These are phyloP conservation scores for Kondoa malvinella DNA, from an alignment of 768 basidiomycete species.

Conservation along the genomic window DNA sequence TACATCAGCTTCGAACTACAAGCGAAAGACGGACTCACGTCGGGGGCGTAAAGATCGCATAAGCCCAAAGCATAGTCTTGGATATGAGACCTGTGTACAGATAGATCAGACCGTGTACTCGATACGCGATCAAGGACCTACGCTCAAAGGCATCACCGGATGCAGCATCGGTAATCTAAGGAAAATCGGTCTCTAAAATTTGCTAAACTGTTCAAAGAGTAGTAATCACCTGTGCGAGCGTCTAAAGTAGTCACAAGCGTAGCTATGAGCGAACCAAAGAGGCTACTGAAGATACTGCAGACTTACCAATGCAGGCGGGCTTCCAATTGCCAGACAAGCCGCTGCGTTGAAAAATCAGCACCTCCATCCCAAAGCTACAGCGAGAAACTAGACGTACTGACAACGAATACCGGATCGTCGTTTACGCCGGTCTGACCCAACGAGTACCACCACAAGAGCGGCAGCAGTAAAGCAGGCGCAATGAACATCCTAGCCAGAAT, in stretches of 20 bases:
- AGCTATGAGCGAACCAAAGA: conserved; percentile 21
- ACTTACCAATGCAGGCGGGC: conserved; percentile 22
- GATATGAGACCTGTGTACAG: conserved; percentile 12
- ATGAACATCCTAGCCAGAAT: conserved; percentile 74
- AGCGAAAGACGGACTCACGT: conserved; percentile 1
- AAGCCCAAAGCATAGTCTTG: conserved; percentile 51
- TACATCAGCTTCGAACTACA: conserved; percentile 4
- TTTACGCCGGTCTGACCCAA: conserved; percentile 35
- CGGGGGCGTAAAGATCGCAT: conserved; percentile 13
- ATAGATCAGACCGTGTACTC: neutral
- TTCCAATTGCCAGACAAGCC: conserved; percentile 54
- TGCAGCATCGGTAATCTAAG: conserved; percentile 58
- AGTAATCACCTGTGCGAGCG: neutral
- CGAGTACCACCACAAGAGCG: conserved; percentile 51
- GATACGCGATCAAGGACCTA: conserved; percentile 44
- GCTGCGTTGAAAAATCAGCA: conserved; percentile 26
- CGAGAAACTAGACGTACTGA: conserved; percentile 30
- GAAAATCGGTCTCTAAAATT: too few relatives aligned
- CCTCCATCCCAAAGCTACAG: neutral
- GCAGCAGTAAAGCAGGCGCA: conserved; percentile 60
- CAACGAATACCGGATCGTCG: conserved; percentile 64
- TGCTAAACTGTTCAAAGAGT: conserved; percentile 4
- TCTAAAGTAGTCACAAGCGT: neutral
- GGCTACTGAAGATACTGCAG: too few relatives aligned
- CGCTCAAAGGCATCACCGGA: conserved; percentile 79